These are phyloP conservation scores for Rostrohypoxylon terebratum DNA, from an alignment of 495 filamentous ascomycete genomes.

Conservation along the genomic window DNA sequence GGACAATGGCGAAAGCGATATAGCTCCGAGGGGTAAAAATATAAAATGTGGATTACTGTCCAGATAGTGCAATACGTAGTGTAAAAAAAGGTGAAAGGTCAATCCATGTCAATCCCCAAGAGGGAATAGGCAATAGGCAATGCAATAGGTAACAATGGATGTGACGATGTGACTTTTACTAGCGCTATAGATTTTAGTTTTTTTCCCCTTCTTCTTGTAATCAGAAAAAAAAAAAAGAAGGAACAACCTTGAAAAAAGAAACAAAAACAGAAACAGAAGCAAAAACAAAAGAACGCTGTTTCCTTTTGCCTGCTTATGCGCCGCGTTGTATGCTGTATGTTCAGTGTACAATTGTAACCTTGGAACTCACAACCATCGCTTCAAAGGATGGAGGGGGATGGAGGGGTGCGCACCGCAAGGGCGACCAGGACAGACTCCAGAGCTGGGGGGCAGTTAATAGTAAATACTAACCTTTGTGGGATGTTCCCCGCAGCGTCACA, in stretches of 20 bases:
- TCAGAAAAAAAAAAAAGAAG: neutral
- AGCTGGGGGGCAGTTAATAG: too few relatives aligned
- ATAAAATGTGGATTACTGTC: neutral
- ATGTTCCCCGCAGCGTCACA: conserved; percentile 28
- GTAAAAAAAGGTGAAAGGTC: neutral
- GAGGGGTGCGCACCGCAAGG: conserved; percentile 23
- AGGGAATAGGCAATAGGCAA: neutral
- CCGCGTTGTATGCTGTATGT: conserved; percentile 21
- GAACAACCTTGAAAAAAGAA: neutral
- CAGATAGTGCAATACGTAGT: neutral
- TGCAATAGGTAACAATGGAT: too few relatives aligned
- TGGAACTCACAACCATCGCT: neutral
- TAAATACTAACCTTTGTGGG: conserved; percentile 18
- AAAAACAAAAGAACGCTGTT: neutral
- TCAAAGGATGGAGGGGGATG: conserved; percentile 19
- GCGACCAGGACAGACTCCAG: neutral
- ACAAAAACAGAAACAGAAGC: neutral
- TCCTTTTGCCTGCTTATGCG: conserved; percentile 27
- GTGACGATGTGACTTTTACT: too few relatives aligned
- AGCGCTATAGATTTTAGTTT: neutral
- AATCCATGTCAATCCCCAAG: neutral
- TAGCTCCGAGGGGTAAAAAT: neutral
- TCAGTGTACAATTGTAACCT: too few relatives aligned
- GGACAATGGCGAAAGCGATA: conserved; percentile 22
- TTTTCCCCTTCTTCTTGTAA: too few relatives aligned